phyloP scores from a whole-genome alignment of 1,139 yeast species.

The Sugiyamaella xylanicola region DNA sequence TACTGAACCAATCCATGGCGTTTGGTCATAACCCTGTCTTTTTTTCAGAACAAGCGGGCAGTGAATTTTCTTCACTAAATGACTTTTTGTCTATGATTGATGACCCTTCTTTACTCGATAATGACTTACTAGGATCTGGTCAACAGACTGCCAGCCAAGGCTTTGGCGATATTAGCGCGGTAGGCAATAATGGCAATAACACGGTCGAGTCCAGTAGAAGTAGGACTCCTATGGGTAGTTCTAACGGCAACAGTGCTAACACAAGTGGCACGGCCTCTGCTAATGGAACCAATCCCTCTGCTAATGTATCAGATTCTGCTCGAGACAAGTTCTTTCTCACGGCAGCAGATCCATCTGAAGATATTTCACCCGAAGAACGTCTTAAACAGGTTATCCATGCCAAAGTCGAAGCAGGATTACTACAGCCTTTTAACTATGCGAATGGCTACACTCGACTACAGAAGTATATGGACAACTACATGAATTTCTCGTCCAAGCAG shows the following conservation, averaged over 20 bases:
- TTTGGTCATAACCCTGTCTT: slow-evolving; percentile 55
- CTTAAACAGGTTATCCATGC: slow-evolving; percentile 95
- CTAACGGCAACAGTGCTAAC: slow-evolving; percentile 18
- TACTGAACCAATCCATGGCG: slow-evolving; percentile 24
- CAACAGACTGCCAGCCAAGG: not conserved
- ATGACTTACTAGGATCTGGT: slow-evolving; percentile 14
- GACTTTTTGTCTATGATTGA: slow-evolving; percentile 90
- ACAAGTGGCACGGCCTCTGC: slow-evolving; percentile 10
- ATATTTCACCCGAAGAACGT: slow-evolving; percentile 91
- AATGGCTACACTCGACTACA: slow-evolving; percentile 90
- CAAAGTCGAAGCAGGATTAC: slow-evolving; percentile 87
- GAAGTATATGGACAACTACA: slow-evolving; percentile 88
- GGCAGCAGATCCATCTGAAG: slow-evolving; percentile 97
- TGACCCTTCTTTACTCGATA: slow-evolving; percentile 57
- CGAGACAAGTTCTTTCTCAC: slow-evolving; percentile 91
- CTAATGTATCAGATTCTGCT: slow-evolving; percentile 59
- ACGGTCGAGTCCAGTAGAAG: slow-evolving; percentile 6
- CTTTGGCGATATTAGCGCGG: not conserved
- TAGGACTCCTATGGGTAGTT: slow-evolving; percentile 1
- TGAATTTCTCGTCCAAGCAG: slow-evolving; percentile 82
- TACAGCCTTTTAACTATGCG: slow-evolving; percentile 93
- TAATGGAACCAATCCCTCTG: slow-evolving; percentile 1
- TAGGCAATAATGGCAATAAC: too few relatives aligned
- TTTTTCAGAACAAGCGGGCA: slow-evolving; percentile 89
- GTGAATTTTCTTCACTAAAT: slow-evolving; percentile 86